phyloP scores from a whole-genome alignment of 108 stramenopile species.

The Nannochloropsis gaditana region DNA sequence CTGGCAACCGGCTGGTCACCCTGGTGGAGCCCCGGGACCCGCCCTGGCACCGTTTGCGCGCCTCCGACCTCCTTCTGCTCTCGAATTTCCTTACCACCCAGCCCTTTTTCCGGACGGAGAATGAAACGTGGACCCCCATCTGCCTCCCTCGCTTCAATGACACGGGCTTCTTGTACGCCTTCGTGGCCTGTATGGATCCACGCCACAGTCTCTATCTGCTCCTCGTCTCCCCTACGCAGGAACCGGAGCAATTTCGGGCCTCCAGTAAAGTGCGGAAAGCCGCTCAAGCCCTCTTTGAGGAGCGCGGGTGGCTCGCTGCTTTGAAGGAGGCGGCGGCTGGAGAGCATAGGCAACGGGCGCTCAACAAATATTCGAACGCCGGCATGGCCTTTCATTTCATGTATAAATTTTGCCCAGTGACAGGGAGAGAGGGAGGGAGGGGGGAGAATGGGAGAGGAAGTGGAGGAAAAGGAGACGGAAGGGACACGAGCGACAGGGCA shows the following conservation, averaged over 20 bases:
- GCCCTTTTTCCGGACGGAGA: conserved; percentile 28
- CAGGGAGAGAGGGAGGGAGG: background rate
- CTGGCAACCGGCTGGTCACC: conserved; percentile 42
- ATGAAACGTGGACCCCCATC: conserved; percentile 44
- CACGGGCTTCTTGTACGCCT: conserved; percentile 41
- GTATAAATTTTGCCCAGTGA: conserved; percentile 20
- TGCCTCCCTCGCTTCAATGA: conserved; percentile 47
- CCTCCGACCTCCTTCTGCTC: conserved; percentile 43
- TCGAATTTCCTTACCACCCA: conserved; percentile 41
- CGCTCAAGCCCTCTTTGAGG: conserved; percentile 22
- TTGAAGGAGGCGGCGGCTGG: conserved; percentile 1
- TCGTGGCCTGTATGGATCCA: conserved; percentile 38
- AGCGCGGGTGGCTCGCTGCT: conserved; percentile 22
- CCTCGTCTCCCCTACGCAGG: conserved; percentile 28
- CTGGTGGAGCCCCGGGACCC: conserved; percentile 32
- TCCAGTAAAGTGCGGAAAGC: conserved; percentile 13
- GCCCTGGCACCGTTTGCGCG: conserved; percentile 28
- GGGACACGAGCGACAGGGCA: background rate
- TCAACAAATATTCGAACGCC: conserved; percentile 25
- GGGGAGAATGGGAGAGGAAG: background rate
- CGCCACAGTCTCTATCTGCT: conserved; percentile 18
- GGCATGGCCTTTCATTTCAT: conserved; percentile 35
- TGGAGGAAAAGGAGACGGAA: background rate
- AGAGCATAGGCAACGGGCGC: conserved; percentile 19
- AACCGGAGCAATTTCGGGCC: conserved; percentile 40